Evolutionary conservation across 495 filamentous ascomycete genomes (phyloP).

Genomic region (Aspergillus egyptiacus): DNA sequence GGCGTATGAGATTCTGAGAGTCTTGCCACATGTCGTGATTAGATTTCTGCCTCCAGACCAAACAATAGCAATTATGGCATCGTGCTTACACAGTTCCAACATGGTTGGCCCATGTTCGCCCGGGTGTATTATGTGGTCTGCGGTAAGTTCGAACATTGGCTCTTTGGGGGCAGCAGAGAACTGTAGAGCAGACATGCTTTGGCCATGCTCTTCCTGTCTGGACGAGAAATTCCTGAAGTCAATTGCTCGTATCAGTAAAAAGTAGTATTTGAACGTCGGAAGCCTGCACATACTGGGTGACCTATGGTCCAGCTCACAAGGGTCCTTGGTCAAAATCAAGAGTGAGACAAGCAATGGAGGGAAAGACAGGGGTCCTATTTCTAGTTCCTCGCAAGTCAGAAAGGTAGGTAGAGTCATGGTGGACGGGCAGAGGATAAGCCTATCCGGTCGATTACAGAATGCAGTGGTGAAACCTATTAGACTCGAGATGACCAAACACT

Average conservation of each 20-base stretch:
- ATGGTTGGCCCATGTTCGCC: conserved; percentile 54
- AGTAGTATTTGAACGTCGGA: not conserved
- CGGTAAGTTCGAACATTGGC: conserved; percentile 58
- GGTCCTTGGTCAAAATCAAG: conserved; percentile 59
- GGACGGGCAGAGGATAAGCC: too few relatives aligned
- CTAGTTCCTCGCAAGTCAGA: too few relatives aligned
- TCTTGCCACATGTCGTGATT: conserved; percentile 64
- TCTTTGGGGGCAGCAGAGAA: conserved; percentile 55
- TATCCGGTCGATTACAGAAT: too few relatives aligned
- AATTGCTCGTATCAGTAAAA: not conserved
- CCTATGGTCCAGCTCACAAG: conserved; percentile 53
- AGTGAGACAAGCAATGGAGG: too few relatives aligned
- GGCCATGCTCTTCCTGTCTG: conserved; percentile 46
- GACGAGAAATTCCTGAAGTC: conserved; percentile 37
- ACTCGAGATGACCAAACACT: too few relatives aligned
- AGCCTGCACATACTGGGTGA: too few relatives aligned
- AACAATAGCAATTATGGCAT: conserved; percentile 58
- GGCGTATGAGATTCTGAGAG: conserved; percentile 58
- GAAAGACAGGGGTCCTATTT: too few relatives aligned
- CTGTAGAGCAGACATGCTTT: conserved; percentile 52
- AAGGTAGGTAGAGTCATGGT: too few relatives aligned
- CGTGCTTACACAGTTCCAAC: conserved; percentile 53
- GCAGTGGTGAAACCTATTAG: too few relatives aligned
- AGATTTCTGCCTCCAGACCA: conserved; percentile 60
- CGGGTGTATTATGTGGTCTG: conserved; percentile 63